phyloP scores from a whole-genome alignment of 495 filamentous ascomycete species.

The Collariella sp. region DNA sequence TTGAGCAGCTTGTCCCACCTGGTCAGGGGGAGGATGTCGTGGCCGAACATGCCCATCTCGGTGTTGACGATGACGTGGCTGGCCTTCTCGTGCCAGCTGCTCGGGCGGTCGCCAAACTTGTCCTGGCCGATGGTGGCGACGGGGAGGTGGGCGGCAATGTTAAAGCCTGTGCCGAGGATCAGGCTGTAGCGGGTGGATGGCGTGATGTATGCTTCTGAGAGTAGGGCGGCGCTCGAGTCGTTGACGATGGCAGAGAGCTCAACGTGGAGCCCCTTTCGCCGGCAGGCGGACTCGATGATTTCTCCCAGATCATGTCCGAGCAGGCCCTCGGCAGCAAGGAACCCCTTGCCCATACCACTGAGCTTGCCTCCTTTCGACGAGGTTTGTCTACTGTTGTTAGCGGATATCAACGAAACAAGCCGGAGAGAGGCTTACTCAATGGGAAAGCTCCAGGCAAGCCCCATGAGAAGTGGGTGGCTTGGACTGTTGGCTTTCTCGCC shows the following conservation, averaged over 20 bases:
- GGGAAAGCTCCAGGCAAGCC: constrained; percentile 81
- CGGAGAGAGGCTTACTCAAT: constrained; percentile 53
- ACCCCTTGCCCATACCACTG: constrained; percentile 81
- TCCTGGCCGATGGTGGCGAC: constrained; percentile 41
- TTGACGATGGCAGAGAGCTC: constrained; percentile 75
- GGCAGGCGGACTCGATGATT: constrained; percentile 43
- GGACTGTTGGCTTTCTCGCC: constrained; percentile 22
- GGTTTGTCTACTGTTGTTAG: constrained; percentile 53
- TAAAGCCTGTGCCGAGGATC: constrained; percentile 50
- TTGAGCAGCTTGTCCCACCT: constrained; percentile 64
- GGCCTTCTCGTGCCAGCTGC: constrained; percentile 48
- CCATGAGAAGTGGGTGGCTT: constrained; percentile 44
- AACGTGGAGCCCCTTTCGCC: constrained; percentile 40
- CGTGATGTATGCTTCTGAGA: constrained; percentile 66
- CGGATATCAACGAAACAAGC: neutral
- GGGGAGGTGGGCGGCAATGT: constrained; percentile 47
- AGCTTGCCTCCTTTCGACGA: constrained; percentile 64
- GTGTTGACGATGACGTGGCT: constrained; percentile 68
- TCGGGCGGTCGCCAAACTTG: constrained; percentile 44
- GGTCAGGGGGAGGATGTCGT: constrained; percentile 60
- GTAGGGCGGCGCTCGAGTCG: constrained; percentile 70
- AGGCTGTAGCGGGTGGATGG: constrained; percentile 53
- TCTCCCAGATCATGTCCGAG: constrained; percentile 44
- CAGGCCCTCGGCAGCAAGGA: constrained; percentile 46
- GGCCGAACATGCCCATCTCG: constrained; percentile 73